Evolutionary conservation across 2,329 filamentous ascomycete species (phyloP).

Genomic region (Fusarium virguliforme): DNA sequence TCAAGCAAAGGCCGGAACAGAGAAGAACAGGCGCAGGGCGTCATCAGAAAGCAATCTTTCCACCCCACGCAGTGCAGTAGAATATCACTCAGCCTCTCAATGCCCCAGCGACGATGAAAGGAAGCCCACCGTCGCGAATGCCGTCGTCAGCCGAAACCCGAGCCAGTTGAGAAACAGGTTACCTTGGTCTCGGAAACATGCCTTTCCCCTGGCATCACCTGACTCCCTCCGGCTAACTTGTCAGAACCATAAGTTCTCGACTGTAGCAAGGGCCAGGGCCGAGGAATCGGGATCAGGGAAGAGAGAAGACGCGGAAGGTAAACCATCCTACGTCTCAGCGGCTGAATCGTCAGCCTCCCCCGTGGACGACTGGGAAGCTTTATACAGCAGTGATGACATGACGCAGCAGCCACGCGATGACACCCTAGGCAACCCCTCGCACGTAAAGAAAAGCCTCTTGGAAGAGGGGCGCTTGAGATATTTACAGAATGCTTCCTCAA

Average conservation of each 20-base stretch:
- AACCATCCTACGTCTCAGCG: slow-evolving; percentile 61
- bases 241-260: background rate
- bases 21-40: slow-evolving; percentile 35
- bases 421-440: background rate
- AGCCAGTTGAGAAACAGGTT: slow-evolving; percentile 20
- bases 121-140: slow-evolving; percentile 31
- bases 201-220: background rate
- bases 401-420: slow-evolving; percentile 66
- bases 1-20: slow-evolving; percentile 43
- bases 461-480: background rate
- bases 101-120: slow-evolving; percentile 10
- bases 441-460: background rate
- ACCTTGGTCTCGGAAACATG: background rate
- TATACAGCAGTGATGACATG: slow-evolving; percentile 73
- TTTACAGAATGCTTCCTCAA: background rate
- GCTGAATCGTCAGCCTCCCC: slow-evolving; percentile 73
- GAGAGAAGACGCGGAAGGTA: slow-evolving; percentile 24
- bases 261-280: slow-evolving; percentile 20
- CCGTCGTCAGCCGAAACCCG: background rate
- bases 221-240: background rate
- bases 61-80: background rate
- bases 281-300: slow-evolving; percentile 20
- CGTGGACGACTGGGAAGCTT: slow-evolving; percentile 72
- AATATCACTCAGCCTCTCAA: background rate
- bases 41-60: slow-evolving; percentile 16